phyloP scores from a whole-genome alignment of 2,329 filamentous ascomycete species.

The Plectosphaerella plurivora region DNA sequence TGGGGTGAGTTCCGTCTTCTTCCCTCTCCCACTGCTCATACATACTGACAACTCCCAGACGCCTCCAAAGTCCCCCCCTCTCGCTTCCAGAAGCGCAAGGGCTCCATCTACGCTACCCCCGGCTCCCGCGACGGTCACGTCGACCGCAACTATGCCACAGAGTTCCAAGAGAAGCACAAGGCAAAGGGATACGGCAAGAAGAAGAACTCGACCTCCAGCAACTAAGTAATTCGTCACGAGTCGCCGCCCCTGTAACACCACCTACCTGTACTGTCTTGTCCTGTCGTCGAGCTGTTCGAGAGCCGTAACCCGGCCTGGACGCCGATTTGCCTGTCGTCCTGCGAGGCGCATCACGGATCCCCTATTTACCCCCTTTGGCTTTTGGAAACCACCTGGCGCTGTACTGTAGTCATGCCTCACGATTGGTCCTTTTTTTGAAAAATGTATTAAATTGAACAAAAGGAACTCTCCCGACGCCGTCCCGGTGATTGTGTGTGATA shows the following conservation, averaged over 20 bases:
- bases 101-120: slow-evolving; percentile 64
- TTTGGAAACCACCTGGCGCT: neutral
- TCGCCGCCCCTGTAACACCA: too few species aligned
- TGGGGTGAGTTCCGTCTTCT: slow-evolving; percentile 36
- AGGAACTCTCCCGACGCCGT: neutral
- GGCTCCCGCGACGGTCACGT: slow-evolving; percentile 61
- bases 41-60: slow-evolving; percentile 32
- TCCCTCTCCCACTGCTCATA: slow-evolving; percentile 5
- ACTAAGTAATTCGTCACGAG: neutral
- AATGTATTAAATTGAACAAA: slow-evolving; percentile 6
- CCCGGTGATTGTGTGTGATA: neutral
- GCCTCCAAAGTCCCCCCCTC: slow-evolving; percentile 63
- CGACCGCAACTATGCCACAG: slow-evolving; percentile 52
- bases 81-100: slow-evolving; percentile 66
- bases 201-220: neutral
- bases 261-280: too few species aligned
- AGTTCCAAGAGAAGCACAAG: slow-evolving; percentile 56
- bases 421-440: neutral
- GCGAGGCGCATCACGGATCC: too few species aligned
- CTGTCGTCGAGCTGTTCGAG: neutral
- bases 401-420: neutral
- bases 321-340: too few species aligned
- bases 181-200: slow-evolving; percentile 42
- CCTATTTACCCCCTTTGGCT: too few species aligned
- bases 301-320: too few species aligned